Conservation (phyloP, 2,329 filamentous ascomycete species). For the Diatrype stigma region DNA sequence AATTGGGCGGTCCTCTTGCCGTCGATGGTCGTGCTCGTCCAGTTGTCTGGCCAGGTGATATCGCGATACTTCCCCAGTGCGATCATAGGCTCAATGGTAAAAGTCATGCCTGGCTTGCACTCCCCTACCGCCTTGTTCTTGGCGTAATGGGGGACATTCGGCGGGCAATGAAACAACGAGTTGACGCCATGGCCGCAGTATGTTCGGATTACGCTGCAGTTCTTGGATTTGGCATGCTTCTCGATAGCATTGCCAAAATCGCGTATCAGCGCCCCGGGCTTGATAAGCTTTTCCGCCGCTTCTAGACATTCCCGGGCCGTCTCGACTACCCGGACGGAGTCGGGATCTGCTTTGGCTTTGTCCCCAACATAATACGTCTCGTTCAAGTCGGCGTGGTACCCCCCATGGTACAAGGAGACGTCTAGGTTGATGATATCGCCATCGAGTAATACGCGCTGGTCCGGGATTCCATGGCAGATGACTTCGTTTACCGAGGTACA, state of each 20-base stretch:
- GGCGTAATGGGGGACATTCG: constrained; percentile 93
- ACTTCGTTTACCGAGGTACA: constrained; percentile 96
- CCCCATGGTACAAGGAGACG: constrained; percentile 87
- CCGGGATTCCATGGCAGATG: constrained; percentile 97
- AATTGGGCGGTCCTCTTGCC: constrained; percentile 91
- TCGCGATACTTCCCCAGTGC: constrained; percentile 86
- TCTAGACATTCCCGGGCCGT: constrained; percentile 84
- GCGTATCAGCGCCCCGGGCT: constrained; percentile 87
- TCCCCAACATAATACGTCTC: constrained; percentile 98
- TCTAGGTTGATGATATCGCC: constrained; percentile 98
- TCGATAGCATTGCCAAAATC: constrained; percentile 95
- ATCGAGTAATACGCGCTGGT: constrained; percentile 79
- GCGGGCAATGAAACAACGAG: constrained; percentile 85
- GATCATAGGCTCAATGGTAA: constrained; percentile 99
- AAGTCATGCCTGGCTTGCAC: constrained; percentile 95
- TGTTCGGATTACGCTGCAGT: constrained; percentile 88
- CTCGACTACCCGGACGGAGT: constrained; percentile 87
- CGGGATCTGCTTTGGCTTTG: constrained; percentile 75
- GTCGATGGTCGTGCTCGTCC: constrained; percentile 92
- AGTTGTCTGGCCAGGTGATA: constrained; percentile 97
- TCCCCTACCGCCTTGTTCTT: constrained; percentile 97
- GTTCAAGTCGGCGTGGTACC: constrained; percentile 94
- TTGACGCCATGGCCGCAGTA: constrained; percentile 98
- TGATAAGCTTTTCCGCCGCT: constrained; percentile 86
- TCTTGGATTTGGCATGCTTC: constrained; percentile 80